A percentile compares a stretch with the other conserved stretches of the same genome.
These are phyloP conservation scores for Apophysomyces elegans DNA, from an alignment of 371 early-diverging fungal genomes.

Conservation along the genomic window DNA sequence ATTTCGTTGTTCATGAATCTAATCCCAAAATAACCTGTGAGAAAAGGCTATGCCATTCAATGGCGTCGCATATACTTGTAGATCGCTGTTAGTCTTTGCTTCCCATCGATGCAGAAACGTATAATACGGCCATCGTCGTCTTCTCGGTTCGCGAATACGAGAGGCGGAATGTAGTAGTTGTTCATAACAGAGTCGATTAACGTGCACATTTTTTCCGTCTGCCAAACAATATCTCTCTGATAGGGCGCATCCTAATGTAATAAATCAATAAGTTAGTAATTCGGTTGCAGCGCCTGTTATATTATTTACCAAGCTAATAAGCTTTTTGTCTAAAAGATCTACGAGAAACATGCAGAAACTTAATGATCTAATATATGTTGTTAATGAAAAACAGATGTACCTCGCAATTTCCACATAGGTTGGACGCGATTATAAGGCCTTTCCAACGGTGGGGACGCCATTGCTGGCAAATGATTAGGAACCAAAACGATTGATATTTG, in stretches of 20 bases:
- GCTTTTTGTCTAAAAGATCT: slow-evolving; percentile 5
- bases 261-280: neutral
- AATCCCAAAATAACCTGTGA: neutral
- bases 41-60: neutral
- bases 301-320: neutral
- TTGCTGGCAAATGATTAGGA: neutral
- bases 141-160: slow-evolving; percentile 31
- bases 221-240: slow-evolving; percentile 46
- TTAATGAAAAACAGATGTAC: neutral
- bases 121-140: neutral
- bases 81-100: slow-evolving; percentile 42
- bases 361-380: neutral
- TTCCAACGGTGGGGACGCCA: neutral
- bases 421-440: slow-evolving; percentile 6
- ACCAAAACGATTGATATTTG: neutral
- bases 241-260: slow-evolving; percentile 39
- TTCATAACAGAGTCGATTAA: slow-evolving; percentile 42
- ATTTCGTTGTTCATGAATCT: slow-evolving; percentile 47
- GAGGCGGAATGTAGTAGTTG: slow-evolving; percentile 44
- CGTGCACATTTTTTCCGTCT: slow-evolving; percentile 29
- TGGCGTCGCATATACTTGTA: slow-evolving; percentile 20
- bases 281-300: neutral
- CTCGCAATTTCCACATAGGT: slow-evolving; percentile 8
- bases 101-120: slow-evolving; percentile 44
- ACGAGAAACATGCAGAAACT: neutral